Evolutionary conservation across 2,329 filamentous ascomycete species (phyloP).

Genomic region (Colletotrichum neosansevieriae): DNA sequence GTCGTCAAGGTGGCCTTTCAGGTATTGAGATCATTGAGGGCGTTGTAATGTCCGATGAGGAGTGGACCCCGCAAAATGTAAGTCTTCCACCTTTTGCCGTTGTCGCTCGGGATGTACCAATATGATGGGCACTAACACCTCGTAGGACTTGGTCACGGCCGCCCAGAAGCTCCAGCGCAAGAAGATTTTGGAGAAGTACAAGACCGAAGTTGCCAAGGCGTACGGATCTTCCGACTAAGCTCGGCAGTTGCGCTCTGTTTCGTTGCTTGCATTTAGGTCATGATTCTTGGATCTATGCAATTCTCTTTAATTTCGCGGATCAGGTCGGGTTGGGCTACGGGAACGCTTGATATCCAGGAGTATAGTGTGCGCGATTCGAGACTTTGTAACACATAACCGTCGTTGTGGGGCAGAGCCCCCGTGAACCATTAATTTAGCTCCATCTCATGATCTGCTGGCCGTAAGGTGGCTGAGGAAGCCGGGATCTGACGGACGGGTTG

Average conservation of each 20-base stretch:
- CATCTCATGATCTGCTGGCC: neutral
- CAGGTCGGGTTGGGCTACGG: conserved; percentile 28
- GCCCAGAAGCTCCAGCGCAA: conserved; percentile 81
- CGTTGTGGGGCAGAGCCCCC: neutral
- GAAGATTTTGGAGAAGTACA: conserved; percentile 72
- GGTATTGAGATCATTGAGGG: conserved; percentile 79
- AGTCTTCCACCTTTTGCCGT: conserved; percentile 50
- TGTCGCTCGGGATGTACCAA: neutral
- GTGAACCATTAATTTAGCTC: neutral
- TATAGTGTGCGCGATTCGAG: conserved; percentile 29
- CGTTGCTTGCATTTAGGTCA: conserved; percentile 19
- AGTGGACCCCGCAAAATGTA: conserved; percentile 82
- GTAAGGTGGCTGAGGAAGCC: neutral
- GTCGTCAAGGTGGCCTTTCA: conserved; percentile 71
- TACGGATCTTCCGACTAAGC: conserved; percentile 57
- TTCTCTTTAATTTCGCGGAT: conserved; percentile 16
- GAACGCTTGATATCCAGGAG: conserved; percentile 39
- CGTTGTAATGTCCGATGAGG: conserved; percentile 77
- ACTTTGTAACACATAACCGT: conserved; percentile 16
- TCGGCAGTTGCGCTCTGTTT: neutral
- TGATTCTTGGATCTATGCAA: neutral
- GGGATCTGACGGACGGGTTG: neutral
- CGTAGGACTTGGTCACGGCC: conserved; percentile 73
- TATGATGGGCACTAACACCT: conserved; percentile 50
- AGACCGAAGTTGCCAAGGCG: conserved; percentile 71